phyloP scores from a whole-genome alignment of 345 rosid genomes.

The Cardiospermum halicacabum region DNA sequence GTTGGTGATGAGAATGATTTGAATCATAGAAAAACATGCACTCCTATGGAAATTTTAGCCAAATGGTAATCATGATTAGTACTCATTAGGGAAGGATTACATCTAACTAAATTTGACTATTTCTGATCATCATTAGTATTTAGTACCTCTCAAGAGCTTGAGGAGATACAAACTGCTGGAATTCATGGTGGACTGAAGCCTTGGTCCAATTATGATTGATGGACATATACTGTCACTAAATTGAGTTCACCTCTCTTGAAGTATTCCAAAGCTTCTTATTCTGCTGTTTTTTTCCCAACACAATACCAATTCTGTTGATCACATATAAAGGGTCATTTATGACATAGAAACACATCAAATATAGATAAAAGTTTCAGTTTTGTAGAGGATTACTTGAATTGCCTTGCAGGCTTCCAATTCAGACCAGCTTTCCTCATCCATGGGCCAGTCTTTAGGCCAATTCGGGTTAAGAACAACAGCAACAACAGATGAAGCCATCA shows the following conservation, averaged over 20 bases:
- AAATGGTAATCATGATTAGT: neutral
- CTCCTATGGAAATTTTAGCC: neutral
- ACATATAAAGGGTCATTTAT: neutral
- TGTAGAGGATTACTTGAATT: conserved; percentile 32
- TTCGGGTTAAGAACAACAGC: conserved; percentile 32
- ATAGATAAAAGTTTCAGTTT: no score
- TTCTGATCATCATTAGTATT: neutral
- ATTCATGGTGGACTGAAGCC: conserved; percentile 48
- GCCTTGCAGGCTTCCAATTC: conserved; percentile 29
- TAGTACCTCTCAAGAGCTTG: conserved; percentile 33
- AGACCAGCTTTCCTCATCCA: conserved; percentile 42
- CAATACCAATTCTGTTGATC: conserved; percentile 23
- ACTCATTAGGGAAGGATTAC: neutral
- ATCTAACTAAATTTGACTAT: neutral
- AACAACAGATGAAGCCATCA: conserved; percentile 40
- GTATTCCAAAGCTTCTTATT: conserved; percentile 41
- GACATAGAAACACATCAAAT: neutral
- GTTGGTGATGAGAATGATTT: neutral
- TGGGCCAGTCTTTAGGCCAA: conserved; percentile 34
- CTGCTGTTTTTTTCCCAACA: conserved; percentile 42
- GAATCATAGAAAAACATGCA: neutral
- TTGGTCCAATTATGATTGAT: conserved; percentile 43
- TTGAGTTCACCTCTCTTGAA: conserved; percentile 31
- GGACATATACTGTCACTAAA: conserved; percentile 50
- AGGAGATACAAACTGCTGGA: conserved; percentile 39